Evolutionary conservation across 2,329 filamentous ascomycete genomes (phyloP).

Genomic region (Botrytis fragariae): DNA sequence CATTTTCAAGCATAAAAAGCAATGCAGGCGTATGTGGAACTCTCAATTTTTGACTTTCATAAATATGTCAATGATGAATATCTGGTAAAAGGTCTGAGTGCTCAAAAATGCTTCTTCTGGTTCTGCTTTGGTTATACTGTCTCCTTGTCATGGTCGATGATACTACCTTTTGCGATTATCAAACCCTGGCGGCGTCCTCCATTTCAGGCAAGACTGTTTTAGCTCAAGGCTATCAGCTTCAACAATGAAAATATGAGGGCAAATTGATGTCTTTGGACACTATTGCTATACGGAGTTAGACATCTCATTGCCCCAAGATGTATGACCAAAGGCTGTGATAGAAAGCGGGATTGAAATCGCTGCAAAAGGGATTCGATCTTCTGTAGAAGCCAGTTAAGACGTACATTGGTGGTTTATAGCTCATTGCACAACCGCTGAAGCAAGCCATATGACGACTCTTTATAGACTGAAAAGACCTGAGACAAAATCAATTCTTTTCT

Average conservation of each 20-base stretch:
- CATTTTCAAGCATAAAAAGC: neutral
- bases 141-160: conserved; percentile 29
- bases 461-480: conserved; percentile 78
- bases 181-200: conserved; percentile 30
- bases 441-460: conserved; percentile 42
- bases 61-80: conserved; percentile 49
- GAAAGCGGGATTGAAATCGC: conserved; percentile 40
- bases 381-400: conserved; percentile 26
- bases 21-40: conserved; percentile 21
- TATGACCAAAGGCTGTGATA: conserved; percentile 60
- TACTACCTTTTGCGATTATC: conserved; percentile 24
- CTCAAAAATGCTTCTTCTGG: conserved; percentile 45
- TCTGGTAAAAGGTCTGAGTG: conserved; percentile 66
- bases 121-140: conserved; percentile 39
- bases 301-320: conserved; percentile 46
- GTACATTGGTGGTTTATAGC: conserved; percentile 17
- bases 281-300: conserved; percentile 54
- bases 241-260: conserved; percentile 34
- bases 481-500: conserved; percentile 38
- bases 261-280: conserved; percentile 36
- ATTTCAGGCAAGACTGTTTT: conserved; percentile 37
- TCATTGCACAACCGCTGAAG: conserved; percentile 37
- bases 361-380: neutral
- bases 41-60: neutral
- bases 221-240: conserved; percentile 32